Conservation (phyloP, 179 eudicot genomes). For the Silene noctiflora region DNA sequence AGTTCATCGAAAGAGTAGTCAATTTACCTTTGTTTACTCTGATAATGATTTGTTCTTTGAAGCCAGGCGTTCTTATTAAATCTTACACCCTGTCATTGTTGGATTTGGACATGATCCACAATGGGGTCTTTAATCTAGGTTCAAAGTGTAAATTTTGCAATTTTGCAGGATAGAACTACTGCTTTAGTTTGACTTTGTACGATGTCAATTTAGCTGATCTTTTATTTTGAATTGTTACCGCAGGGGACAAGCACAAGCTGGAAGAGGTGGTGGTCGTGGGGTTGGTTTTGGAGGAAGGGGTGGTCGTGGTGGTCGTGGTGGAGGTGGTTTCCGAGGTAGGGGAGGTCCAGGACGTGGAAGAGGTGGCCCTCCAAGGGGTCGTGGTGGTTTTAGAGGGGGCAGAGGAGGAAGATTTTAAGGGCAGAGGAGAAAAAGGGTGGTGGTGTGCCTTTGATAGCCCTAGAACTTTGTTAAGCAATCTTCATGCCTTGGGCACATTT, state of each 20-base stretch:
- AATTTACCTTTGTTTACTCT: too few species aligned
- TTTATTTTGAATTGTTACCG: not conserved
- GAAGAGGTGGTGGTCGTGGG: constrained; percentile 58
- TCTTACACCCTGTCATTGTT: too few species aligned
- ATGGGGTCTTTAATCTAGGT: too few species aligned
- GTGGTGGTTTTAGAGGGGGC: constrained; percentile 53
- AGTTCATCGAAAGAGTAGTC: too few species aligned
- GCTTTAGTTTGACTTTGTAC: not conserved
- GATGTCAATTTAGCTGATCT: not conserved
- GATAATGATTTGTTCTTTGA: too few species aligned
- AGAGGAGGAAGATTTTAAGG: constrained; percentile 49
- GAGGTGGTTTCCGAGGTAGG: constrained; percentile 54
- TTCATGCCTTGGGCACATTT: constrained; percentile 4
- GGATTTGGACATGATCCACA: too few species aligned
- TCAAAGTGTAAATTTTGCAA: too few species aligned
- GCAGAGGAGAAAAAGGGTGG: not conserved
- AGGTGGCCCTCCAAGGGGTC: constrained; percentile 58
- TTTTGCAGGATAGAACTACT: not conserved
- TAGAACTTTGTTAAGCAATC: not conserved
- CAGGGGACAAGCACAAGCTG: constrained; percentile 51
- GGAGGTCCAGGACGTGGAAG: constrained; percentile 56
- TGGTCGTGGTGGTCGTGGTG: constrained; percentile 46
- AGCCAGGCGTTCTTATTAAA: too few species aligned
- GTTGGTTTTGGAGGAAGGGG: constrained; percentile 44
- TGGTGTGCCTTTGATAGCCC: not conserved